These are phyloP conservation scores for Aspergillus avenaceus DNA, from an alignment of 495 filamentous ascomycete genomes.

Conservation along the genomic window DNA sequence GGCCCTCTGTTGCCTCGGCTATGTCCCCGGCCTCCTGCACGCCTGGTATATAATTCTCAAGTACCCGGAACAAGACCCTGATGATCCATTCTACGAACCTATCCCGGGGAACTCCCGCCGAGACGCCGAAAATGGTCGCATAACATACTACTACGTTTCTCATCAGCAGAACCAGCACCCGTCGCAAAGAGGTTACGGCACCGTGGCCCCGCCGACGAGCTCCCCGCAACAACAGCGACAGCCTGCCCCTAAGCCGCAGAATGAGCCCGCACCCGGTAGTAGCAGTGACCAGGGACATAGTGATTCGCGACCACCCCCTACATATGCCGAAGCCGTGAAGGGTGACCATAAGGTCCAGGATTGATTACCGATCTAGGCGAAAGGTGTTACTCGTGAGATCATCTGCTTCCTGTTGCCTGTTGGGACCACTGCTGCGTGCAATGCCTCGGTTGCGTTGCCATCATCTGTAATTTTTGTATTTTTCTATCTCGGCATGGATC, in stretches of 20 bases:
- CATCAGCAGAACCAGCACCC: constrained; percentile 38
- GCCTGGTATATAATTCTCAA: constrained; percentile 97
- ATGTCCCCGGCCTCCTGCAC: constrained; percentile 86
- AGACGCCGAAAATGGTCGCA: constrained; percentile 46
- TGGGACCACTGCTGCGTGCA: not conserved
- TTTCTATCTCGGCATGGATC: not conserved
- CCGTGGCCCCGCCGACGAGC: constrained; percentile 28
- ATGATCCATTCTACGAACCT: constrained; percentile 58
- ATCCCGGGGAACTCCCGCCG: constrained; percentile 45
- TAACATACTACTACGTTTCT: constrained; percentile 69
- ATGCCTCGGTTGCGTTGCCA: not conserved
- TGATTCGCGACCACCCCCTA: constrained; percentile 56
- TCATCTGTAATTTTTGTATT: not conserved
- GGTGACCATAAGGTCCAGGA: constrained; percentile 90
- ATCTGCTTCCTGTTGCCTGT: not conserved
- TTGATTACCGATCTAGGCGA: constrained; percentile 26
- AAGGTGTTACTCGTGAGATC: not conserved
- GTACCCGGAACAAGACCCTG: constrained; percentile 65
- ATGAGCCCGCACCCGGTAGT: constrained; percentile 17
- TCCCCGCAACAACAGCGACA: constrained; percentile 15
- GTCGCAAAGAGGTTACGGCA: constrained; percentile 38
- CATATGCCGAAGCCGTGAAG: constrained; percentile 79
- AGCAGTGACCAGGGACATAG: constrained; percentile 31
- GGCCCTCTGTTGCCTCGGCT: constrained; percentile 84
- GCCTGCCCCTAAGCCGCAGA: constrained; percentile 21